Evolutionary conservation across 495 filamentous ascomycete genomes (phyloP).

Genomic region (Hypoxylon cercidicola): DNA sequence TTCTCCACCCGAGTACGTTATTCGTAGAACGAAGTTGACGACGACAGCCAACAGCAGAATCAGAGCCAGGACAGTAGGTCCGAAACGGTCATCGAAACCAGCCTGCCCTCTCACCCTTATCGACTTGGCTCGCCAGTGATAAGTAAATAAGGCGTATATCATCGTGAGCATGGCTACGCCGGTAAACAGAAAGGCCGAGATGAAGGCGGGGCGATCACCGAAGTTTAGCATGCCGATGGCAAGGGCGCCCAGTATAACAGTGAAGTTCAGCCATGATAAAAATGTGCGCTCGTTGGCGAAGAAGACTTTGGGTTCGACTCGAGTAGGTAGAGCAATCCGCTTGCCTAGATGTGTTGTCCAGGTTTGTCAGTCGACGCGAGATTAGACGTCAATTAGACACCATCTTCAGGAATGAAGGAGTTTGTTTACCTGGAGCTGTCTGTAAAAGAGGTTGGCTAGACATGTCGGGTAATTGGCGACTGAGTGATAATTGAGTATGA

Average conservation of each 20-base stretch:
- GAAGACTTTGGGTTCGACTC: constrained; percentile 99
- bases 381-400: not conserved
- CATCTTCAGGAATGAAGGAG: constrained; percentile 15
- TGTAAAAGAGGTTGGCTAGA: constrained; percentile 96
- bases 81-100: constrained; percentile 95
- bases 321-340: constrained; percentile 96
- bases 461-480: constrained; percentile 62
- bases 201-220: constrained; percentile 90
- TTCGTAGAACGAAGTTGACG: constrained; percentile 91
- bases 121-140: constrained; percentile 95
- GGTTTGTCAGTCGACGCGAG: constrained; percentile 19
- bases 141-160: constrained; percentile 94
- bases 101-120: constrained; percentile 91
- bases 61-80: constrained; percentile 88
- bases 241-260: constrained; percentile 94
- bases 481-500: constrained; percentile 7
- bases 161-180: constrained; percentile 93
- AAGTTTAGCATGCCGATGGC: constrained; percentile 98
- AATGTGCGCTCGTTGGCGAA: constrained; percentile 99
- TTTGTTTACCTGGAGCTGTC: constrained; percentile 77
- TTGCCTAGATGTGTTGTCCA: constrained; percentile 70
- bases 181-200: constrained; percentile 92
- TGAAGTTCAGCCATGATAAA: constrained; percentile 99
- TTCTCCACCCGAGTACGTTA: constrained; percentile 63
- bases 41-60: constrained; percentile 85